Conservation (phyloP, 805 yeast genomes). For the Lipomyces sp. region DNA sequence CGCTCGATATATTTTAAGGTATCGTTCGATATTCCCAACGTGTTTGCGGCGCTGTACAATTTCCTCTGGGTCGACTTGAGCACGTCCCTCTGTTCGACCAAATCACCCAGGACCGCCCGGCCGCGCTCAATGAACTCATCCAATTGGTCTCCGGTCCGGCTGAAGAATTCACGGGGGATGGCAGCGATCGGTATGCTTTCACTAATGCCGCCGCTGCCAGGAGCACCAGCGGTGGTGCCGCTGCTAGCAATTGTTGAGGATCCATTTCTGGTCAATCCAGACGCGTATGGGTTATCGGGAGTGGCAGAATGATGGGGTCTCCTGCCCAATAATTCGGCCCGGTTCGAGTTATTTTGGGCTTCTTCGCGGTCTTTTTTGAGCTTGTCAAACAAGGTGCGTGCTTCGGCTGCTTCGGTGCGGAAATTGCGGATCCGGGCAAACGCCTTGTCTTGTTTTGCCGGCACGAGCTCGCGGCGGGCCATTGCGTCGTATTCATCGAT, state of each 20-base stretch:
- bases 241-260: not conserved
- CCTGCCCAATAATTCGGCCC: constrained; percentile 62
- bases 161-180: constrained; percentile 59
- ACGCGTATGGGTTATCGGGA: constrained; percentile 45
- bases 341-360: constrained; percentile 52
- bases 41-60: constrained; percentile 70
- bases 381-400: constrained; percentile 56
- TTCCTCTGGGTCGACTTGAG: constrained; percentile 64
- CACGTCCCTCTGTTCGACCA: constrained; percentile 81
- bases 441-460: constrained; percentile 60
- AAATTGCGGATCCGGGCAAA: constrained; percentile 66
- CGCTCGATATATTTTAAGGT: constrained; percentile 81
- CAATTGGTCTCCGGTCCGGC: constrained; percentile 75
- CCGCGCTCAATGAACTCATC: constrained; percentile 94
- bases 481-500: constrained; percentile 68
- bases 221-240: constrained; percentile 3
- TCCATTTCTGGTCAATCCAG: constrained; percentile 7
- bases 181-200: constrained; percentile 30
- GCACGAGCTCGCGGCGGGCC: constrained; percentile 61
- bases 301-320: constrained; percentile 45
- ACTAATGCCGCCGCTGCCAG: not conserved
- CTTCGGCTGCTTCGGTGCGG: constrained; percentile 50
- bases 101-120: constrained; percentile 77
- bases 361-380: constrained; percentile 63
- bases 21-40: constrained; percentile 83